A percentile compares a stretch with the other conserved stretches of the same genome.
These are phyloP conservation scores for Leccinum subgranulosum DNA, from an alignment of 768 basidiomycete genomes.

Conservation along the genomic window DNA sequence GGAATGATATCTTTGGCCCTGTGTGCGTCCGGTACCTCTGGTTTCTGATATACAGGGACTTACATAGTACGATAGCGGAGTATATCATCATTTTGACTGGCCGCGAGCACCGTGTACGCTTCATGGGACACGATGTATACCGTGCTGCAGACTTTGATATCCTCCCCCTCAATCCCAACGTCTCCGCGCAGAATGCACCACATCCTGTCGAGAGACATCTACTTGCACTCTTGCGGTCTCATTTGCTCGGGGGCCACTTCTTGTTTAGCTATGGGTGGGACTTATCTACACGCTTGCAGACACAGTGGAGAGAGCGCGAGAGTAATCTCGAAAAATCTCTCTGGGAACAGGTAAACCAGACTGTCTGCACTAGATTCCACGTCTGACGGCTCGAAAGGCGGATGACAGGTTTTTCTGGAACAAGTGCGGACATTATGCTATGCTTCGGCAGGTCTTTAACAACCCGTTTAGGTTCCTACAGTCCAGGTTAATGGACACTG, in stretches of 20 bases:
- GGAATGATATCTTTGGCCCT: constrained; percentile 75
- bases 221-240: constrained; percentile 80
- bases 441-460: constrained; percentile 6
- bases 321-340: constrained; percentile 52
- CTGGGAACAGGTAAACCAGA: constrained; percentile 69
- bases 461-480: constrained; percentile 46
- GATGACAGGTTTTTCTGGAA: constrained; percentile 99
- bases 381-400: constrained; percentile 46
- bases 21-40: constrained; percentile 44
- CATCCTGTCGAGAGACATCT: constrained; percentile 89
- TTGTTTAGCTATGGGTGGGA: constrained; percentile 92
- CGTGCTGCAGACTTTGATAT: constrained; percentile 89
- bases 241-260: constrained; percentile 76
- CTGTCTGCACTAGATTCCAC: not conserved
- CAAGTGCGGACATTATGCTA: constrained; percentile 36
- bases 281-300: constrained; percentile 82
- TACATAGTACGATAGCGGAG: constrained; percentile 59
- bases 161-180: constrained; percentile 74
- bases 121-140: constrained; percentile 86
- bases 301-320: constrained; percentile 63
- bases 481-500: constrained; percentile 54
- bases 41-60: not conserved
- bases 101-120: constrained; percentile 69
- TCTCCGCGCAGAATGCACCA: constrained; percentile 64
- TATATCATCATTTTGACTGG: constrained; percentile 88